These are phyloP conservation scores for Adansonia rubrostipa DNA, from an alignment of 441 rosid species.

Conservation along the genomic window DNA sequence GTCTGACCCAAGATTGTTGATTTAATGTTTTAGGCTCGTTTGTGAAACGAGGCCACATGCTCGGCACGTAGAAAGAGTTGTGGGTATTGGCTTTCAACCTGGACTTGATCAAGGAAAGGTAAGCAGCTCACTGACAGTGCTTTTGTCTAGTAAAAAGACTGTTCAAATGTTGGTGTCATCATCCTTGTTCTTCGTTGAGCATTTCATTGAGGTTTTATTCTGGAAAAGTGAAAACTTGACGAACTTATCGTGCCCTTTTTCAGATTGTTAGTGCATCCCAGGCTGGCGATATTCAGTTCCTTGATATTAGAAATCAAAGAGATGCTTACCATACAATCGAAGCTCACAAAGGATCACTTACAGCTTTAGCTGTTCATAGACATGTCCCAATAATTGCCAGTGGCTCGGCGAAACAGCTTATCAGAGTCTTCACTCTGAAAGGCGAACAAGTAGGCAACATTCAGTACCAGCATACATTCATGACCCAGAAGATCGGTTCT, in stretches of 20 bases:
- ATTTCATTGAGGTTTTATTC: background rate
- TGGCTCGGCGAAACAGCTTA: conserved; percentile 85
- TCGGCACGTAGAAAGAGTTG: conserved; percentile 74
- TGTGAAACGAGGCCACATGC: conserved; percentile 69
- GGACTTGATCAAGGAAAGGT: conserved; percentile 95
- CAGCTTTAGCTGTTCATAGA: conserved; percentile 93
- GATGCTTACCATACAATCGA: conserved; percentile 76
- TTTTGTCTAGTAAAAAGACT: background rate
- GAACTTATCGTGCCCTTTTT: conserved; percentile 3
- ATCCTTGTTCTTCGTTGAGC: background rate
- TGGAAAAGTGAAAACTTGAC: background rate
- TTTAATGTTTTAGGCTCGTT: conserved; percentile 61
- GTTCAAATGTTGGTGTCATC: background rate
- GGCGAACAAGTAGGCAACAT: conserved; percentile 78
- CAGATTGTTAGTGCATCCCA: conserved; percentile 97
- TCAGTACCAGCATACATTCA: conserved; percentile 71
- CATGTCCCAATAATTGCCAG: conserved; percentile 92
- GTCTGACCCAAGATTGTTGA: background rate
- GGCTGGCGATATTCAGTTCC: conserved; percentile 89
- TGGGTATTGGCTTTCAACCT: conserved; percentile 94
- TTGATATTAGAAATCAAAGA: conserved; percentile 69
- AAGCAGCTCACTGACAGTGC: conserved; percentile 15
- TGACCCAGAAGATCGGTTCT: conserved; percentile 98
- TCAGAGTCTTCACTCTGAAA: conserved; percentile 82
- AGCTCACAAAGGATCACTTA: conserved; percentile 90